Evolutionary conservation across 768 basidiomycete species (phyloP).

Genomic region (Tephrocybe sp.): DNA sequence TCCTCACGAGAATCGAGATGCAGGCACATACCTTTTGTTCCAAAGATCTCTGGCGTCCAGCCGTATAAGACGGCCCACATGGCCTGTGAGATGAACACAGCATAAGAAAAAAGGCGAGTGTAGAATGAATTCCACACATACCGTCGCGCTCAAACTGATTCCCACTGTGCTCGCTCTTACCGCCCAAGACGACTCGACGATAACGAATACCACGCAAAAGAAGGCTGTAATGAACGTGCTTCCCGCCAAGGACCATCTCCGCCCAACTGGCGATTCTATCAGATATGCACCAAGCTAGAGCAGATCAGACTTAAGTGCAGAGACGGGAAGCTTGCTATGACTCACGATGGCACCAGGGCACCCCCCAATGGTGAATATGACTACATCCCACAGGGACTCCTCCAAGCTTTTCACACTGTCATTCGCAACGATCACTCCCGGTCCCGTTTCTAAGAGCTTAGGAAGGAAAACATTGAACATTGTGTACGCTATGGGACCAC

Average conservation of each 20-base stretch:
- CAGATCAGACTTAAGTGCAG: neutral
- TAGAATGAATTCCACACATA: constrained; percentile 20
- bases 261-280: constrained; percentile 68
- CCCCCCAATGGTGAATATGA: constrained; percentile 81
- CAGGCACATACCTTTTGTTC: constrained; percentile 58
- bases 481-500: constrained; percentile 57
- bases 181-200: constrained; percentile 54
- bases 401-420: constrained; percentile 45
- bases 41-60: constrained; percentile 89
- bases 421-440: constrained; percentile 26
- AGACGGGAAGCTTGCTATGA: constrained; percentile 12
- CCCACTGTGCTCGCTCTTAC: constrained; percentile 72
- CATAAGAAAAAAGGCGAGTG: neutral
- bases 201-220: constrained; percentile 70
- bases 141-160: constrained; percentile 75
- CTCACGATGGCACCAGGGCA: constrained; percentile 82
- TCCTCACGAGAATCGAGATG: too few relatives aligned
- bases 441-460: constrained; percentile 82
- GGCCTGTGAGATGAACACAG: constrained; percentile 36
- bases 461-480: constrained; percentile 95
- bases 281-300: constrained; percentile 81
- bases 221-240: constrained; percentile 77
- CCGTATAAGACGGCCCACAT: constrained; percentile 92
- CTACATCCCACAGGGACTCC: constrained; percentile 81
- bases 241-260: constrained; percentile 69